phyloP scores from a whole-genome alignment of 1,139 yeast species.

The Lipomyces yarrowii region DNA sequence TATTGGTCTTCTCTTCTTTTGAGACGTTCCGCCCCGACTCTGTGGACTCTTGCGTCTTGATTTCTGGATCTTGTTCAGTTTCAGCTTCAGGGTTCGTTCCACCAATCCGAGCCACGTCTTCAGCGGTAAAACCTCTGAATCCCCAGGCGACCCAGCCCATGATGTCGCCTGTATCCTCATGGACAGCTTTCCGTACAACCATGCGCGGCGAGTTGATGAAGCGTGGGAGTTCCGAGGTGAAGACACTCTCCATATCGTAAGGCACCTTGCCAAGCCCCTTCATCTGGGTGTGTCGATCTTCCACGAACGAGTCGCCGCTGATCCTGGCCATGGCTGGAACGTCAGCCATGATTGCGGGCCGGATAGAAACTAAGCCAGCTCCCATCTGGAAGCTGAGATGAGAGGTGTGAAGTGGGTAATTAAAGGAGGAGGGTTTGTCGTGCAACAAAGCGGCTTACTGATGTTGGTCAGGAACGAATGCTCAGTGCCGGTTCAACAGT shows the following conservation, averaged over 20 bases:
- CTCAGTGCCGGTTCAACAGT: no score
- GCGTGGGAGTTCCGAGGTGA: background rate
- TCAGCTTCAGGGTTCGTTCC: background rate
- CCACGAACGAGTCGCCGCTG: background rate
- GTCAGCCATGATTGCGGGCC: background rate
- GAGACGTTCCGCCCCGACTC: background rate
- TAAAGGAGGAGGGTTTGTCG: no score
- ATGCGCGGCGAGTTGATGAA: background rate
- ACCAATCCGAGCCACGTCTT: background rate
- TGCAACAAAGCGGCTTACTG: no score
- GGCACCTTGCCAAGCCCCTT: background rate
- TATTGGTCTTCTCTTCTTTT: background rate
- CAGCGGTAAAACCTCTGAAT: background rate
- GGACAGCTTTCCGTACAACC: background rate
- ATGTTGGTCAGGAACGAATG: no score
- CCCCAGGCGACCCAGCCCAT: constrained; percentile 6
- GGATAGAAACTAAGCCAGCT: background rate
- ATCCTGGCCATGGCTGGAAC: constrained; percentile 4
- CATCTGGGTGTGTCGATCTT: constrained; percentile 6
- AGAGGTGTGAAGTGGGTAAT: no score
- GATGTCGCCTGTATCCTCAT: background rate
- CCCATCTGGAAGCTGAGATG: background rate
- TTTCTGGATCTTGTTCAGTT: no score
- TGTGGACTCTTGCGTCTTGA: background rate
- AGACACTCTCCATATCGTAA: background rate